These are phyloP conservation scores for Diutina scorzettiae DNA, from an alignment of 1,139 yeast genomes.

Conservation along the genomic window DNA sequence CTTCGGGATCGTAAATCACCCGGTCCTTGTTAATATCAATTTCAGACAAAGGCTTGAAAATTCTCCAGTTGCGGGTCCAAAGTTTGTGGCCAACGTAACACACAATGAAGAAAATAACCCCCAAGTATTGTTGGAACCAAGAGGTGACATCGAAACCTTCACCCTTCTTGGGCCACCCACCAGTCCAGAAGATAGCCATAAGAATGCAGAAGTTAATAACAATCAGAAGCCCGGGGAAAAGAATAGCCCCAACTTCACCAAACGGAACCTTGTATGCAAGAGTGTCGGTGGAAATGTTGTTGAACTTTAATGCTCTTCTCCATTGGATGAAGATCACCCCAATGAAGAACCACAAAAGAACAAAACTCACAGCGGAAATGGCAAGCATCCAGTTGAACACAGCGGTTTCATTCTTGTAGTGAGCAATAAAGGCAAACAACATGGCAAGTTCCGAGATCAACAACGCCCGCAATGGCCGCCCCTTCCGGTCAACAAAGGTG, in stretches of 20 bases:
- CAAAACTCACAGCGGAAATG: conserved; percentile 30
- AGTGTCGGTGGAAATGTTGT: conserved; percentile 21
- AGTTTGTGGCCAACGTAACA: conserved; percentile 27
- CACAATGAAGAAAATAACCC: conserved; percentile 22
- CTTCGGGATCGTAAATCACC: conserved; percentile 27
- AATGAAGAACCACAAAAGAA: conserved; percentile 32
- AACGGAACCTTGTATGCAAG: conserved; percentile 31
- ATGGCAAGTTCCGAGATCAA: conserved; percentile 22
- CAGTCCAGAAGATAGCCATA: conserved; percentile 28
- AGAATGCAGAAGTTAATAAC: conserved; percentile 22
- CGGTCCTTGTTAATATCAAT: conserved; percentile 25
- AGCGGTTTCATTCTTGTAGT: conserved; percentile 26
- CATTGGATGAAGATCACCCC: conserved; percentile 31
- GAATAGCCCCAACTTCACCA: conserved; percentile 28
- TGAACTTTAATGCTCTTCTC: conserved; percentile 27
- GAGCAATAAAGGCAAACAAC: conserved; percentile 23
- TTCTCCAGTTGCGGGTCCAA: conserved; percentile 9
- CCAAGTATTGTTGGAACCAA: conserved; percentile 28
- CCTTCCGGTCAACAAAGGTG: conserved; percentile 29
- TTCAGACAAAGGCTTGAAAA: conserved; percentile 19
- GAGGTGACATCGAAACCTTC: conserved; percentile 17
- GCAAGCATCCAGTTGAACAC: conserved; percentile 35
- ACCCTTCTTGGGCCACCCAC: conserved; percentile 25
- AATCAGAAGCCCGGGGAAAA: conserved; percentile 22
- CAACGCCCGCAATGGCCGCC: conserved; percentile 33